phyloP scores from a whole-genome alignment of 306 rosid genomes.

The Lathyrus oleraceus region DNA sequence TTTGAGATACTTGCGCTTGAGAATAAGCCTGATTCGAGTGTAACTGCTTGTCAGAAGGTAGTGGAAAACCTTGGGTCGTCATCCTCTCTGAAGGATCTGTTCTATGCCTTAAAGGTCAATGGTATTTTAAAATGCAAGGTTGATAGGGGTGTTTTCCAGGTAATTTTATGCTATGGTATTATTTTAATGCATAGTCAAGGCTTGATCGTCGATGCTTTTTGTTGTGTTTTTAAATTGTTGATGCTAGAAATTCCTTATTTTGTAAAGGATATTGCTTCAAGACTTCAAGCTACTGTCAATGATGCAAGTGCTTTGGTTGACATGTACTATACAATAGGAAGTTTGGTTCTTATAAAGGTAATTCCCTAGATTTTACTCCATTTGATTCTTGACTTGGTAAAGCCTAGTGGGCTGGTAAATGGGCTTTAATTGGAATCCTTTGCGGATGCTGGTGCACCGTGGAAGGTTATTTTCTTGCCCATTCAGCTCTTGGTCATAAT shows the following conservation, averaged over 20 bases:
- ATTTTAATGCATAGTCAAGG: constrained; percentile 1
- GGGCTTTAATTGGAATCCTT: constrained; percentile 1
- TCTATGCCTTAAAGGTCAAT: constrained; percentile 72
- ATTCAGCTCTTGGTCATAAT: background rate
- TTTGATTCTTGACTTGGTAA: background rate
- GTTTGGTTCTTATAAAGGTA: constrained; percentile 84
- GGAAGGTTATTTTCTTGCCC: constrained; percentile 15
- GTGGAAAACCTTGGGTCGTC: constrained; percentile 59
- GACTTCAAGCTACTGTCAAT: constrained; percentile 54
- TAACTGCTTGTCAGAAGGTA: constrained; percentile 59
- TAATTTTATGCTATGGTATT: constrained; percentile 40
- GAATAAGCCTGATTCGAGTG: constrained; percentile 56
- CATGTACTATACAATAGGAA: constrained; percentile 69
- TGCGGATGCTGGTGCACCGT: background rate
- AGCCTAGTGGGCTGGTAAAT: background rate
- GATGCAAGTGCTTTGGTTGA: constrained; percentile 74
- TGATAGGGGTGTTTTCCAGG: constrained; percentile 59
- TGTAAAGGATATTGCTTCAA: constrained; percentile 64
- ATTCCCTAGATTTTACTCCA: background rate
- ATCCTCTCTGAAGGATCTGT: constrained; percentile 64
- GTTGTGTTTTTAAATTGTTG: constrained; percentile 36
- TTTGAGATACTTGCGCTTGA: constrained; percentile 71
- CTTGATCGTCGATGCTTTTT: constrained; percentile 17
- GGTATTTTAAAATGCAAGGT: constrained; percentile 64
- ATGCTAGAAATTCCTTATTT: constrained; percentile 20